Evolutionary conservation across 768 basidiomycete genomes (phyloP), one percentile per base, ranked within the genome.

Genomic region (Leccinum truebloodii): DNA sequence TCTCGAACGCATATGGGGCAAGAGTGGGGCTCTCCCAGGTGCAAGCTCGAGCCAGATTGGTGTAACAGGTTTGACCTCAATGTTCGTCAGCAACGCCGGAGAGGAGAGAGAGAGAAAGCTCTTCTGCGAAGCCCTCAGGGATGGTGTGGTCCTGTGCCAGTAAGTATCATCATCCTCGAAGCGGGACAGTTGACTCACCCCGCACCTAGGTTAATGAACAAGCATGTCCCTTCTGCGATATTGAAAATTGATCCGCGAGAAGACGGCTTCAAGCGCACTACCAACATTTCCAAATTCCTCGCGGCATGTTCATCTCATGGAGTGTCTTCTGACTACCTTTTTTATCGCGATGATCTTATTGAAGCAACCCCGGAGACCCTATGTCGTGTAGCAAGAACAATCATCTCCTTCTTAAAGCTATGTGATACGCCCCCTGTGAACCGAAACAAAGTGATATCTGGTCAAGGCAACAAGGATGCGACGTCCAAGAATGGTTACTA

Each of bases 121-220:
- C 34, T 96, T 95, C 67, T 78, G 80, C 35, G 91, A 94, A 57
- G 86, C 90, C 0, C 71, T 95, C 58, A 77, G 86, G 66, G 94
- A 96, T 76, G 94, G 94, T 1, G 89, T 87, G 72, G 83, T 95
- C 22, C 81, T 96, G 24, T 95, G 94, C 86, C 88, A 92, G 94
- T 95, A 69, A 77, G 94, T 86, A 37, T 63, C 55, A 44, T 48
- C 59, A 28, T 64, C 58, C 51, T 55, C 44, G 59, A 50, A 32
- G 63, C 55, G 54, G 49, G 51, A 34, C 20, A 52, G 24, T 39
- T 57, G 65, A 54, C 39, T 16, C 55, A 28, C 41, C 54, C 30
- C 52, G 55, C 49, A 34, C 61, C 41, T 52, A 94, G 93, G 63
- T 81, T 94, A 61, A 81, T 92, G 79, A 92, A 92, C 75, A 90